Conservation (phyloP, 2,329 filamentous ascomycete genomes). For the Lithohypha guttulata region DNA sequence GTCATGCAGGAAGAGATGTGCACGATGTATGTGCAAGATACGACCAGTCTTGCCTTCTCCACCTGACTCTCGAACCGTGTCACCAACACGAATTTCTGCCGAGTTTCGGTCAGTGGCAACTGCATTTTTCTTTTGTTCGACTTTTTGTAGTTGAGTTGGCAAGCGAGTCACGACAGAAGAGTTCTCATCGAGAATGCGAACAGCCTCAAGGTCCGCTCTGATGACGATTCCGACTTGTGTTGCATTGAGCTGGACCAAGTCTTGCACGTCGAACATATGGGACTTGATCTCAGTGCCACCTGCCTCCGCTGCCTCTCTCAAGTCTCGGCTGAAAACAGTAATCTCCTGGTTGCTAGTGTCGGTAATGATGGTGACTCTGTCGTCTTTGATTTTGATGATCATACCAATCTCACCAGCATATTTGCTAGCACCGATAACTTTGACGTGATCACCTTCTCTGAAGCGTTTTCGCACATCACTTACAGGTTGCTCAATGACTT, state of each 20-base stretch:
- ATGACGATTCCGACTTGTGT: slow-evolving; percentile 87
- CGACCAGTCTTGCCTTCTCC: slow-evolving; percentile 78
- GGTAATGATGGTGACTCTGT: slow-evolving; percentile 83
- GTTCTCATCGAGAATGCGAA: slow-evolving; percentile 84
- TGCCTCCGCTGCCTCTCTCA: slow-evolving; percentile 85
- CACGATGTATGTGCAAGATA: slow-evolving; percentile 87
- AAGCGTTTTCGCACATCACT: slow-evolving; percentile 90
- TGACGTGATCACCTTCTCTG: slow-evolving; percentile 89
- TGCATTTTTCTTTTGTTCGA: slow-evolving; percentile 69
- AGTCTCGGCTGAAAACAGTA: slow-evolving; percentile 94
- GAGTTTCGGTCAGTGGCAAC: slow-evolving; percentile 90
- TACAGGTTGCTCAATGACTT: slow-evolving; percentile 82
- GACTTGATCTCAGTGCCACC: slow-evolving; percentile 51
- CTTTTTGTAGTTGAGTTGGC: slow-evolving; percentile 84
- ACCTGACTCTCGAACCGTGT: slow-evolving; percentile 81
- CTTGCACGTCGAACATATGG: slow-evolving; percentile 85
- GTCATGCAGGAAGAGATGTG: slow-evolving; percentile 84
- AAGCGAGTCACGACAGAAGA: slow-evolving; percentile 71
- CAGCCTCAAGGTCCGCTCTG: slow-evolving; percentile 87
- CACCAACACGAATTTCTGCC: slow-evolving; percentile 81
- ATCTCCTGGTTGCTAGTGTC: slow-evolving; percentile 90
- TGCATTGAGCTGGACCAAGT: slow-evolving; percentile 78
- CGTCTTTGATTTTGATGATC: slow-evolving; percentile 86
- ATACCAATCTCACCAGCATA: slow-evolving; percentile 94
- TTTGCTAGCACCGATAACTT: slow-evolving; percentile 91